Percentiles rank a stretch among this genome's conserved stretches.
phyloP scores from a whole-genome alignment of 2,329 filamentous ascomycete species.

The Ophiognomonia clavigignenti-juglandacearum region DNA sequence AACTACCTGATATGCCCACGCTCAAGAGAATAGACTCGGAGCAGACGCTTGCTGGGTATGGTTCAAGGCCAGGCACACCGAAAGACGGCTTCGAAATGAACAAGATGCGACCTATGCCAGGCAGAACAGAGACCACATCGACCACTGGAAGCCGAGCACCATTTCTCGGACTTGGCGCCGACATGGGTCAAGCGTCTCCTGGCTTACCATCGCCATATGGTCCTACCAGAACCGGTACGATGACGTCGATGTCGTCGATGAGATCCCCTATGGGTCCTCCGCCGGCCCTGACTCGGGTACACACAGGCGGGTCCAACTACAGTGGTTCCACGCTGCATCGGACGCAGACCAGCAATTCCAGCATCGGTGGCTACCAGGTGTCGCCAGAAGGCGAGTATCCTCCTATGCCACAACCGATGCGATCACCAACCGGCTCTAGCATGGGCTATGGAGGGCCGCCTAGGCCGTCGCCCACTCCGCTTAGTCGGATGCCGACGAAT shows the following conservation, averaged over 20 bases:
- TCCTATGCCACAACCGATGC: conserved; percentile 22
- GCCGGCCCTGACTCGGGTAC: conserved; percentile 20
- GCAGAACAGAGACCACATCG: conserved; percentile 26
- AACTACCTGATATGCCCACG: conserved; percentile 53
- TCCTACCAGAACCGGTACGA: conserved; percentile 18
- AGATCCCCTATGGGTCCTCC: conserved; percentile 20
- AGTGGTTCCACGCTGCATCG: conserved; percentile 16
- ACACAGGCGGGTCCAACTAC: conserved; percentile 21
- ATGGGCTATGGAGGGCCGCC: conserved; percentile 16
- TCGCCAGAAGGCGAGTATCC: conserved; percentile 21
- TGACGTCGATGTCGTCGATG: conserved; percentile 20
- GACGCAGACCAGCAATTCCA: conserved; percentile 22
- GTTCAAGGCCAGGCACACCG: conserved; percentile 53
- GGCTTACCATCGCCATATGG: conserved; percentile 22
- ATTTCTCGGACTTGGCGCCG: conserved; percentile 27
- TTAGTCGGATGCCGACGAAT: conserved; percentile 22
- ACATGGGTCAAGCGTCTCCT: conserved; percentile 26
- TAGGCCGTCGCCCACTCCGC: conserved; percentile 7
- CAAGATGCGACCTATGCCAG: conserved; percentile 43
- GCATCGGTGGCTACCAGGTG: conserved; percentile 20
- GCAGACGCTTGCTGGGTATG: conserved; percentile 57
- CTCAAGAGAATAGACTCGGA: conserved; percentile 56
- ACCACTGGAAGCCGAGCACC: conserved; percentile 24
- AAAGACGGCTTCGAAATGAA: conserved; percentile 44
- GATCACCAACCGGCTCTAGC: conserved; percentile 18